A percentile compares a stretch with the other conserved stretches of the same genome.
Conservation (phyloP, 1,284 basidiomycete species). For the Mrakiaceae sp. region DNA sequence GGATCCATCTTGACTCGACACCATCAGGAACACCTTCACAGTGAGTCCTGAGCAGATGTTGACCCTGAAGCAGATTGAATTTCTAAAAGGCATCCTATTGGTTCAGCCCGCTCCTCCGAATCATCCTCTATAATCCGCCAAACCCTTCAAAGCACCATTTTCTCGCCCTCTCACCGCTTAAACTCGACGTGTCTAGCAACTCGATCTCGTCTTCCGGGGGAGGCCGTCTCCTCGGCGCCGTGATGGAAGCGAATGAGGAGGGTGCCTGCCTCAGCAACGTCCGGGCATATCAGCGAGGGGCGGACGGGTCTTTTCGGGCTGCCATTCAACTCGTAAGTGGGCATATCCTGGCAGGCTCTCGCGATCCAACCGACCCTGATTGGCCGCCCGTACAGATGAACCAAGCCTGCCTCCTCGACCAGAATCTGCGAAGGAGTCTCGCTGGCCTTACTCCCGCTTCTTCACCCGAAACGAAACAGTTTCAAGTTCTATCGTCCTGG, state of each 20-base stretch:
- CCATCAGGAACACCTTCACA: too few species aligned
- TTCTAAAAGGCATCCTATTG: too few species aligned
- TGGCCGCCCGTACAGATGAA: too few species aligned
- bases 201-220: neutral
- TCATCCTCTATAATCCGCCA: slow-evolving; percentile 18
- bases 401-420: neutral
- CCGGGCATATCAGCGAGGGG: neutral
- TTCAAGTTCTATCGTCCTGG: neutral
- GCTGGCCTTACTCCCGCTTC: neutral
- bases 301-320: neutral
- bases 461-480: neutral
- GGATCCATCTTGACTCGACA: too few species aligned
- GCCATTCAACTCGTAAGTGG: neutral
- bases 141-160: slow-evolving; percentile 18
- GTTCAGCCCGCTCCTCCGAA: neutral
- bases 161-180: slow-evolving; percentile 11
- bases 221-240: neutral
- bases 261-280: neutral
- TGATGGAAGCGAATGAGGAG: neutral
- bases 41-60: too few species aligned
- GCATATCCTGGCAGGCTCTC: too few species aligned
- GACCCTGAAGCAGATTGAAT: too few species aligned
- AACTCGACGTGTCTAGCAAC: slow-evolving; percentile 4
- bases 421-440: neutral
- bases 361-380: too few species aligned